phyloP scores from a whole-genome alignment of 495 filamentous ascomycete genomes.

The Neurospora sp. region DNA sequence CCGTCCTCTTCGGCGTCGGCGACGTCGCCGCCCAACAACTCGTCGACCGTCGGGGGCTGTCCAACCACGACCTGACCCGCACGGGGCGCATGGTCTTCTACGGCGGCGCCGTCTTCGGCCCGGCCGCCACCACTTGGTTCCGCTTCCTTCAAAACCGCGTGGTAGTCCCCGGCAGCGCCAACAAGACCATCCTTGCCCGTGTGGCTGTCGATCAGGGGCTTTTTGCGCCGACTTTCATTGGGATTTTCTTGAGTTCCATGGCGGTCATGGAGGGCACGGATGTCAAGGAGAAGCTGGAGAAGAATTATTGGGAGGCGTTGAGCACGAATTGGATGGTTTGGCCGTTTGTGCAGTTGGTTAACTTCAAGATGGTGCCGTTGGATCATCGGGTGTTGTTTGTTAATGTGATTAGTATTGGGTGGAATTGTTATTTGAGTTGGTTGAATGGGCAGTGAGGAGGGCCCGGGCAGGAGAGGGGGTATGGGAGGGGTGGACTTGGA shows the following conservation, averaged over 20 bases:
- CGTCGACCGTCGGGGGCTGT: slow-evolving; percentile 70
- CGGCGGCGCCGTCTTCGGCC: slow-evolving; percentile 85
- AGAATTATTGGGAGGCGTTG: slow-evolving; percentile 57
- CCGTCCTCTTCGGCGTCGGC: slow-evolving; percentile 80
- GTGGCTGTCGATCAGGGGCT: slow-evolving; percentile 77
- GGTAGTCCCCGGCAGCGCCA: slow-evolving; percentile 43
- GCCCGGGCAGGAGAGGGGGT: background rate
- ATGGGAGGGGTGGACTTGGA: background rate
- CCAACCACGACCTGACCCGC: slow-evolving; percentile 70
- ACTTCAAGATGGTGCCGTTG: slow-evolving; percentile 84
- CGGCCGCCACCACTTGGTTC: slow-evolving; percentile 85
- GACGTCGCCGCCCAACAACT: slow-evolving; percentile 87
- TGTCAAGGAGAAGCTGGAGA: slow-evolving; percentile 58
- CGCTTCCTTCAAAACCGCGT: slow-evolving; percentile 57
- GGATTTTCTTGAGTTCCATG: slow-evolving; percentile 76
- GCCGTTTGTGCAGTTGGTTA: slow-evolving; percentile 82
- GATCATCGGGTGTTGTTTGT: slow-evolving; percentile 81
- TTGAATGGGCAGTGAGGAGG: slow-evolving; percentile 46
- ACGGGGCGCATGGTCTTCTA: slow-evolving; percentile 89
- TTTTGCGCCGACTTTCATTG: slow-evolving; percentile 75
- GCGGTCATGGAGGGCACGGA: slow-evolving; percentile 72
- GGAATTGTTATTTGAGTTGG: slow-evolving; percentile 92
- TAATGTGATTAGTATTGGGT: slow-evolving; percentile 72
- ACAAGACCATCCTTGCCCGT: slow-evolving; percentile 65
- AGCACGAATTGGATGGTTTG: slow-evolving; percentile 84